Conservation (phyloP, 768 basidiomycete genomes). For the Sistotremastrum suecicum region DNA sequence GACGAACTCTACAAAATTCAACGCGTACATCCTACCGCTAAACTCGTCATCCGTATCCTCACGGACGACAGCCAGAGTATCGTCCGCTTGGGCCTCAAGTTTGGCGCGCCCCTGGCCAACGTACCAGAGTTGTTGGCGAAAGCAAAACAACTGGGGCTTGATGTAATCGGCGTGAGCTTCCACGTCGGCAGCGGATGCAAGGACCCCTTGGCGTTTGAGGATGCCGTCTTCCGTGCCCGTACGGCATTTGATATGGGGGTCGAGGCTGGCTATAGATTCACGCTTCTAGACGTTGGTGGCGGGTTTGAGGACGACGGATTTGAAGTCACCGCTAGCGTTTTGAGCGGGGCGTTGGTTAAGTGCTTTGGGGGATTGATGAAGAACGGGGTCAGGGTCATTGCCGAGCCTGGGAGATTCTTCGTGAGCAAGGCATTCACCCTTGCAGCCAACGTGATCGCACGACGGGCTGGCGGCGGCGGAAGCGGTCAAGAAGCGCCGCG, state of each 20-base stretch:
- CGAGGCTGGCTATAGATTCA: conserved; percentile 69
- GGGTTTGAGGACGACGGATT: conserved; percentile 89
- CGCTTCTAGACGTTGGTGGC: conserved; percentile 84
- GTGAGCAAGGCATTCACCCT: conserved; percentile 87
- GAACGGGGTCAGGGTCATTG: conserved; percentile 64
- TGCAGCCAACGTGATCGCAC: conserved; percentile 86
- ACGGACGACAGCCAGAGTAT: conserved; percentile 96
- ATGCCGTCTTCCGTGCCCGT: conserved; percentile 75
- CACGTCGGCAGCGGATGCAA: conserved; percentile 97
- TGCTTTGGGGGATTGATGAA: conserved; percentile 59
- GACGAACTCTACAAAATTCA: conserved; percentile 94
- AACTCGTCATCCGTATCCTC: conserved; percentile 85
- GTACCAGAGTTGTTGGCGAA: conserved; percentile 70
- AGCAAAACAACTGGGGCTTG: conserved; percentile 63
- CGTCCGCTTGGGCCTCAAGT: conserved; percentile 90
- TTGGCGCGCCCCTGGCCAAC: conserved; percentile 75
- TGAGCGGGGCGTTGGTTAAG: conserved; percentile 54
- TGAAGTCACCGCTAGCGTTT: conserved; percentile 58
- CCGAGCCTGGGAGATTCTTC: conserved; percentile 92
- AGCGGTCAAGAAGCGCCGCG: conserved; percentile 11
- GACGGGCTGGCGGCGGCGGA: conserved; percentile 44
- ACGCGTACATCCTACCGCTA: conserved; percentile 62
- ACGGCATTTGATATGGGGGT: conserved; percentile 79
- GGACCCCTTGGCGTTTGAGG: conserved; percentile 78
- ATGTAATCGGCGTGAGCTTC: conserved; percentile 93